Percentiles rank a stretch among this genome's conserved stretches.
Conservation (phyloP, 805 yeast species). For the Pachysolen tannophilus region DNA sequence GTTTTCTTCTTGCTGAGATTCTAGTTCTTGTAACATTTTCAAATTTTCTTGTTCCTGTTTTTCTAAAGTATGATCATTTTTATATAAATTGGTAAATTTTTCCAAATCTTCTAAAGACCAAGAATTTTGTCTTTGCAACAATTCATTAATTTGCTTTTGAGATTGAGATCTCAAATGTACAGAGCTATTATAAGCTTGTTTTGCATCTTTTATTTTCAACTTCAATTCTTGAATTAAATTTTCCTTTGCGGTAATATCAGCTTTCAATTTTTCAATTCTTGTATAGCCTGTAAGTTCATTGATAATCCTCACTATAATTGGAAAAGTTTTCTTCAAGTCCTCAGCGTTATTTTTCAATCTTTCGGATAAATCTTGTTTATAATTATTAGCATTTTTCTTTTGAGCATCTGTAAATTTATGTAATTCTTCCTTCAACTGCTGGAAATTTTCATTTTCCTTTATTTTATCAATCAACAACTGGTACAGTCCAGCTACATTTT, state of each 20-base stretch:
- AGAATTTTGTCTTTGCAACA: conserved; percentile 72
- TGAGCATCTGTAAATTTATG: conserved; percentile 17
- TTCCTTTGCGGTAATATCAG: conserved; percentile 52
- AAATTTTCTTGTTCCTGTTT: conserved; percentile 47
- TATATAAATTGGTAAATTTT: conserved; percentile 71
- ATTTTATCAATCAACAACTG: conserved; percentile 18
- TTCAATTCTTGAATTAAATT: conserved; percentile 39
- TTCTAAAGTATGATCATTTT: conserved; percentile 72
- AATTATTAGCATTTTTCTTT: conserved; percentile 15
- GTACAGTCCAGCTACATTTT: conserved; percentile 6
- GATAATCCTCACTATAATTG: conserved; percentile 57
- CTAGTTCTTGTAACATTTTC: conserved; percentile 41
- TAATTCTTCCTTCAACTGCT: conserved; percentile 22
- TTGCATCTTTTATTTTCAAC: conserved; percentile 36
- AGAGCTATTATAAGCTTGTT: conserved; percentile 48
- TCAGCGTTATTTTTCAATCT: conserved; percentile 41
- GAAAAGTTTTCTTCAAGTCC: conserved; percentile 48
- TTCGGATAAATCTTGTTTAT: conserved; percentile 31
- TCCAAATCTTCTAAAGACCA: conserved; percentile 82
- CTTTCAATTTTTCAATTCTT: conserved; percentile 63
- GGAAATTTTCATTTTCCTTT: conserved; percentile 24
- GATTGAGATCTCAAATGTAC: conserved; percentile 56
- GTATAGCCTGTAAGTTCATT: conserved; percentile 93
- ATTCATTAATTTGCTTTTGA: conserved; percentile 81
- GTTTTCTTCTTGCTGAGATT: conserved; percentile 55